A percentile compares a stretch with the other conserved stretches of the same genome.
Conservation (phyloP, 768 basidiomycete species). For the Strobilomyces dryophilus region DNA sequence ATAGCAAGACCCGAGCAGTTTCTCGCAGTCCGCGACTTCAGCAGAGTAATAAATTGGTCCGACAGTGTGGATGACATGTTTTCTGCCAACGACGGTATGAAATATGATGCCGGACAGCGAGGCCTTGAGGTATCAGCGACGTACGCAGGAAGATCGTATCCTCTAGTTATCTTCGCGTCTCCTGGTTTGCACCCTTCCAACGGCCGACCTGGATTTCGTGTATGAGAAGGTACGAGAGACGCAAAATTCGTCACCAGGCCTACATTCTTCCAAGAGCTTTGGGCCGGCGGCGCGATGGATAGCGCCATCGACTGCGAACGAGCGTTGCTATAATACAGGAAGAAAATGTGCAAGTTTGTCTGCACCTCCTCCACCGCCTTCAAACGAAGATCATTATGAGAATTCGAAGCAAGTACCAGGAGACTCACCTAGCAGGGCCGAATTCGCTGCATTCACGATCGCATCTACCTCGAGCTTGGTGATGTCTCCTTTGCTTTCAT, state of each 20-base stretch:
- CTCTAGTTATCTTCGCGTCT: constrained; percentile 74
- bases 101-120: neutral
- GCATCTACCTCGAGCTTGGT: constrained; percentile 65
- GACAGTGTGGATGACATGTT: constrained; percentile 76
- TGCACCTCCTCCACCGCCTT: constrained; percentile 78
- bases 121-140: constrained; percentile 23
- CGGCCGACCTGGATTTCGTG: constrained; percentile 57
- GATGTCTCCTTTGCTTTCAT: constrained; percentile 70
- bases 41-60: constrained; percentile 57
- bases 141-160: constrained; percentile 73
- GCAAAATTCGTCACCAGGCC: constrained; percentile 16
- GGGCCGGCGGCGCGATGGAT: constrained; percentile 76
- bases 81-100: constrained; percentile 35
- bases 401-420: neutral
- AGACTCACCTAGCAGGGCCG: constrained; percentile 57
- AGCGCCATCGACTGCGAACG: constrained; percentile 66
- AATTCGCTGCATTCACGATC: constrained; percentile 83
- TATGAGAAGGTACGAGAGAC: constrained; percentile 1
- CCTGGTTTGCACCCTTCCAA: constrained; percentile 70
- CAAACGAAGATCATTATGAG: neutral
- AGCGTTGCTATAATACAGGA: neutral
- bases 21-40: constrained; percentile 42
- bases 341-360: neutral
- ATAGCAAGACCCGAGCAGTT: constrained; percentile 67
- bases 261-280: constrained; percentile 66